Percentiles rank a stretch among this genome's conserved stretches.
Conservation (phyloP, 805 yeast species). For the Candida anglica region DNA sequence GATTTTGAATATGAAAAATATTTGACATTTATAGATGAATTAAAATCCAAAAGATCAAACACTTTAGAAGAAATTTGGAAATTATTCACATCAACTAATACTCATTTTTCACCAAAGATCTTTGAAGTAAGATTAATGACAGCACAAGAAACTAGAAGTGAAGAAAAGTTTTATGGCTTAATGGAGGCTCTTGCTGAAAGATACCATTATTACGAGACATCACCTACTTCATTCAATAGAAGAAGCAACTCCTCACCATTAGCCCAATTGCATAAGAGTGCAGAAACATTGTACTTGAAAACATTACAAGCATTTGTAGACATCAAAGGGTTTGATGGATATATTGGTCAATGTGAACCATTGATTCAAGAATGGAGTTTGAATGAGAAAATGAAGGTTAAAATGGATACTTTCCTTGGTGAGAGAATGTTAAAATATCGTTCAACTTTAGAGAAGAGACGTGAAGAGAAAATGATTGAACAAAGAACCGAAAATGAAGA, state of each 20-base stretch:
- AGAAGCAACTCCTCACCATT: neutral
- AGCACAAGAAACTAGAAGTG: conserved; percentile 19
- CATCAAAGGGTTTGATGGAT: conserved; percentile 21
- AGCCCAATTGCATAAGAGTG: conserved; percentile 6
- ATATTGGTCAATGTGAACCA: conserved; percentile 24
- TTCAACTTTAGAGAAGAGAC: conserved; percentile 17
- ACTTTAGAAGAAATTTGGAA: conserved; percentile 31
- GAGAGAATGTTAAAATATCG: conserved; percentile 16
- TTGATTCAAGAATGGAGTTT: conserved; percentile 36
- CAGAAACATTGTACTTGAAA: conserved; percentile 12
- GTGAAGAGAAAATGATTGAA: conserved; percentile 19
- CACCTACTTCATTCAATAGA: conserved; percentile 14
- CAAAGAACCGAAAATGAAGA: conserved; percentile 22
- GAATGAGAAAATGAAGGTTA: conserved; percentile 21
- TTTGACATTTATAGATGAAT: conserved; percentile 19
- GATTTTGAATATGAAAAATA: conserved; percentile 38
- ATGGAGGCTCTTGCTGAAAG: conserved; percentile 12
- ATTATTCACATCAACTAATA: conserved; percentile 21
- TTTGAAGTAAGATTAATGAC: conserved; percentile 20
- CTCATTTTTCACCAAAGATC: conserved; percentile 19
- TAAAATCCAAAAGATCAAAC: conserved; percentile 21
- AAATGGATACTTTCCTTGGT: conserved; percentile 17
- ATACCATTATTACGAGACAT: conserved; percentile 10
- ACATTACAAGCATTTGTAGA: conserved; percentile 24
- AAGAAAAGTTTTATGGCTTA: conserved; percentile 16